Evolutionary conservation across 1,284 basidiomycete genomes (phyloP), one percentile per base, ranked within the genome.

Genomic region (Rhizoctonia solani): DNA sequence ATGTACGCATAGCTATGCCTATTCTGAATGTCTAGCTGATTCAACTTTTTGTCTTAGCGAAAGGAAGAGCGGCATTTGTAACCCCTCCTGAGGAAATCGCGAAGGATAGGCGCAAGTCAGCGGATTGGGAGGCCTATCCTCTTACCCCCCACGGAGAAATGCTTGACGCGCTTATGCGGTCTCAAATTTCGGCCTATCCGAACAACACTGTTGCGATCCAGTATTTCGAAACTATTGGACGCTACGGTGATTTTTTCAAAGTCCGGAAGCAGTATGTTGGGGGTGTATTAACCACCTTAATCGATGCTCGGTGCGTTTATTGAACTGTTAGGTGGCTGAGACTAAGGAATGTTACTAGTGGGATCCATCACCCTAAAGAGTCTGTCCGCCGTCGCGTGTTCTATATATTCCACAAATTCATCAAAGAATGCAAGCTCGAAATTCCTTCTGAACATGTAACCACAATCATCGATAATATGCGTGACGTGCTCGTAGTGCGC

Each of bases 211-310:
- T 98, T n/a, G 83, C 87, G 13, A 83, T 98, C 77, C 93, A 96
- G 74, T 97, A 91, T 79, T 98, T 98, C 72, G 97, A 99, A 79
- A 92, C 92, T 23, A 85, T 87, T 8, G 87, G 93, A 14, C 87
- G 98, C 66, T 99, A 99, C 76, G 86, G 88, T 42, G 95, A 98
- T 75, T 98, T 98, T 77, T 99, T 98, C 86, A 94, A 92, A 77
- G 87, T 94, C 37, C 88, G 93, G 70, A 89, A 90, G 75, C 87
- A 93, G 71, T 90, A 89, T 72, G 90, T 98, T 70, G 81, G 91
- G 74, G 89, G 92, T 27, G 87, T 93, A 3, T 80, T 99, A 53
- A 89, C 95, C 73, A 90, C 92, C 1, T 94, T 99, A 82, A 84
- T 99, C 29, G 94, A 92, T 74, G 73, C 78, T 71, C 83, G 91